These are phyloP conservation scores for Hymenotorrendiella dingleyae DNA, from an alignment of 2,329 filamentous ascomycete genomes.

Conservation along the genomic window DNA sequence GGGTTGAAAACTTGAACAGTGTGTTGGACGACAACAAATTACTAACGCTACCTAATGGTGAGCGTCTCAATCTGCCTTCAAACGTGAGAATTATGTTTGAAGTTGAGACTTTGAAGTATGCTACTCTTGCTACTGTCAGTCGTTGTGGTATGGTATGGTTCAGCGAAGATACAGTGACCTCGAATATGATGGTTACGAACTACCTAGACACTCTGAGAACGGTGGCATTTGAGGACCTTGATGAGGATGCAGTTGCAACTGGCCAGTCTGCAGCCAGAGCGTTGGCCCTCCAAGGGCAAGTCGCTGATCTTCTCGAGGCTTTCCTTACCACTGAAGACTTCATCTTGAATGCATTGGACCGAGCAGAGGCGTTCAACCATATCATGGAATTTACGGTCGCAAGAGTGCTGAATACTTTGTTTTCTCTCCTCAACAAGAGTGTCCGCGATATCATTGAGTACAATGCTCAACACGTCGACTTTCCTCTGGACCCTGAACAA, in stretches of 20 bases:
- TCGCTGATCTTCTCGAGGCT: constrained; percentile 71
- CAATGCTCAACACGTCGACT: constrained; percentile 89
- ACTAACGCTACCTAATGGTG: constrained; percentile 92
- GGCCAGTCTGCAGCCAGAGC: constrained; percentile 74
- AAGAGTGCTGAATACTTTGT: constrained; percentile 84
- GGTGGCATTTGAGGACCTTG: constrained; percentile 86
- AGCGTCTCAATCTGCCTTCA: constrained; percentile 86
- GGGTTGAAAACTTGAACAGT: constrained; percentile 99
- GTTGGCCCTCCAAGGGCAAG: constrained; percentile 69
- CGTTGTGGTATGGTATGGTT: constrained; percentile 99
- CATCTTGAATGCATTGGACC: constrained; percentile 67
- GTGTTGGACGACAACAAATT: constrained; percentile 99
- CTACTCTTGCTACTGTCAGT: constrained; percentile 96
- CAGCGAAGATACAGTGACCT: constrained; percentile 92
- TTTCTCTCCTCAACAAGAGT: constrained; percentile 91
- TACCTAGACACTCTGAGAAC: constrained; percentile 80
- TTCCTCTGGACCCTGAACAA: constrained; percentile 84
- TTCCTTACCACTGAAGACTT: constrained; percentile 77
- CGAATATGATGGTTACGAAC: constrained; percentile 86
- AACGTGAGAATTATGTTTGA: constrained; percentile 99
- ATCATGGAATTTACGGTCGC: constrained; percentile 98
- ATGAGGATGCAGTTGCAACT: constrained; percentile 79
- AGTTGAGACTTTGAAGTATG: constrained; percentile 95
- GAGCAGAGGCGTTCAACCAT: constrained; percentile 76
- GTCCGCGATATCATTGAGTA: constrained; percentile 93